Conservation (phyloP, 768 basidiomycete genomes). For the Podaxis carcinomalis region DNA sequence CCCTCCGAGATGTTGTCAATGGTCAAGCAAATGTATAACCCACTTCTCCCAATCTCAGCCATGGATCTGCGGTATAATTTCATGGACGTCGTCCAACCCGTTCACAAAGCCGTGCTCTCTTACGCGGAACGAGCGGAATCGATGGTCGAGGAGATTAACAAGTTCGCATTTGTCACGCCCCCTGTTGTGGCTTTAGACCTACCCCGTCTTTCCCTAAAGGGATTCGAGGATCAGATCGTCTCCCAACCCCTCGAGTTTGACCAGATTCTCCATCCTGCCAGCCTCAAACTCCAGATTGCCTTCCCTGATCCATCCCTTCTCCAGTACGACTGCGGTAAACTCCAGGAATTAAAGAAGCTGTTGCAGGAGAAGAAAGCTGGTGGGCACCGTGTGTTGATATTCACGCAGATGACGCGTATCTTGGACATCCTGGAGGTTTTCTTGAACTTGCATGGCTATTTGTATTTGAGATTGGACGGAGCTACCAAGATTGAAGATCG, state of each 20-base stretch:
- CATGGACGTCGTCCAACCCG: slow-evolving; percentile 36
- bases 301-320: slow-evolving; percentile 88
- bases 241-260: slow-evolving; percentile 52
- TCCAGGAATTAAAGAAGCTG: slow-evolving; percentile 77
- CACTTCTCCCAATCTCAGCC: slow-evolving; percentile 49
- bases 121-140: slow-evolving; percentile 54
- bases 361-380: slow-evolving; percentile 81
- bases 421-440: slow-evolving; percentile 94
- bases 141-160: slow-evolving; percentile 50
- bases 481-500: slow-evolving; percentile 94
- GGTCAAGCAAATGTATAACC: slow-evolving; percentile 32
- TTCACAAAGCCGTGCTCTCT: slow-evolving; percentile 58
- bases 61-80: slow-evolving; percentile 33
- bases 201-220: slow-evolving; percentile 55
- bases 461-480: slow-evolving; percentile 92
- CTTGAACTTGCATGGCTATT: slow-evolving; percentile 87
- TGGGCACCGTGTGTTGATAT: slow-evolving; percentile 89
- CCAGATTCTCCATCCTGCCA: slow-evolving; percentile 59
- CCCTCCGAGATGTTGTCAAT: slow-evolving; percentile 42
- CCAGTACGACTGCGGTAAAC: slow-evolving; percentile 95
- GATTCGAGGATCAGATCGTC: slow-evolving; percentile 23
- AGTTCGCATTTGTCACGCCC: slow-evolving; percentile 81
- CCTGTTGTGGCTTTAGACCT: slow-evolving; percentile 73
- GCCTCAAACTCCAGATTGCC: slow-evolving; percentile 86
- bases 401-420: slow-evolving; percentile 95